These are phyloP conservation scores for Citrus mangshanensis DNA, from an alignment of 345 rosid genomes.

Conservation along the genomic window DNA sequence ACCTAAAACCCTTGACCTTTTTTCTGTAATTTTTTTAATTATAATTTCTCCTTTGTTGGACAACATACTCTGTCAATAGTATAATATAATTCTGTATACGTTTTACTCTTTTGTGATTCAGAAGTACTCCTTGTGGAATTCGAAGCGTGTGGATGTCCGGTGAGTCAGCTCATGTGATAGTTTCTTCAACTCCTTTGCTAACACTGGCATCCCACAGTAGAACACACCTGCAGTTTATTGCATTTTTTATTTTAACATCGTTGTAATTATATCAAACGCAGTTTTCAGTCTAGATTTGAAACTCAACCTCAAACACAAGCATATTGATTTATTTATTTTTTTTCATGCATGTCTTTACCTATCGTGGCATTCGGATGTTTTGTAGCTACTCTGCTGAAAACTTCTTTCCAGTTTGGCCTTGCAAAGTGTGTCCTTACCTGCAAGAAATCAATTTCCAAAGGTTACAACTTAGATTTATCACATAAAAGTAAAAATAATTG, in stretches of 20 bases:
- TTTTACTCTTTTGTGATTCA: slow-evolving; percentile 18
- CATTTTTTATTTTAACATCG: too few relatives aligned
- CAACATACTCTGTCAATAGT: background rate
- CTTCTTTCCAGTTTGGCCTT: slow-evolving; percentile 94
- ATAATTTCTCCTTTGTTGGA: background rate
- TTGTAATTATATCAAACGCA: too few relatives aligned
- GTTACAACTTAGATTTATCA: background rate
- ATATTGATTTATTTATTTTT: background rate
- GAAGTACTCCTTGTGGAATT: slow-evolving; percentile 93
- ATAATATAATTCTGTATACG: slow-evolving; percentile 11
- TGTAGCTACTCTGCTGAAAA: slow-evolving; percentile 67
- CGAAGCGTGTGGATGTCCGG: slow-evolving; percentile 75
- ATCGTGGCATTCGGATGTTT: slow-evolving; percentile 83
- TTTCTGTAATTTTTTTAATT: background rate
- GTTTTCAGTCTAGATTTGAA: background rate
- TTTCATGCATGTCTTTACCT: slow-evolving; percentile 39
- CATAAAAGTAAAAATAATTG: too few relatives aligned
- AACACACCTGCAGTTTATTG: slow-evolving; percentile 68
- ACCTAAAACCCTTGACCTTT: background rate
- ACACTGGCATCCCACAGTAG: slow-evolving; percentile 82
- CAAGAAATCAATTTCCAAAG: slow-evolving; percentile 6
- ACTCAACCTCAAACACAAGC: background rate
- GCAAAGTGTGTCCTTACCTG: slow-evolving; percentile 98
- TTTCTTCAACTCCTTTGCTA: slow-evolving; percentile 87
- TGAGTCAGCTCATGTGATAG: slow-evolving; percentile 63